These are phyloP conservation scores for Hypholoma fasciculare DNA, from an alignment of 768 basidiomycete species.

Conservation along the genomic window DNA sequence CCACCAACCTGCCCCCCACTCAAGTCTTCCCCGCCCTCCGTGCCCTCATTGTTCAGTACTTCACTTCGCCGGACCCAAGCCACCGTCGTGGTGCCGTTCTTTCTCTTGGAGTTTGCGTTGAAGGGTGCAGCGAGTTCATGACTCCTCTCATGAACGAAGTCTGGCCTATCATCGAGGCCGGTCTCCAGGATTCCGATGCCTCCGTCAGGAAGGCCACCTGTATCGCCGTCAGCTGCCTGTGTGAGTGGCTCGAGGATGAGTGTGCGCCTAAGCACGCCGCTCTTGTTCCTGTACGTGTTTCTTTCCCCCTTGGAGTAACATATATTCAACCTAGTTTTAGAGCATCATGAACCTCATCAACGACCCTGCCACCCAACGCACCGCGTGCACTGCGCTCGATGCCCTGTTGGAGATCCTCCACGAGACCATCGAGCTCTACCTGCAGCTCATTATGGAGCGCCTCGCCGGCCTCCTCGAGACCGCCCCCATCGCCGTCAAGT, in stretches of 20 bases:
- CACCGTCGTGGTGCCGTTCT: constrained; percentile 92
- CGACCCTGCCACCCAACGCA: constrained; percentile 82
- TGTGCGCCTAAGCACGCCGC: constrained; percentile 79
- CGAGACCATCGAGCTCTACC: constrained; percentile 88
- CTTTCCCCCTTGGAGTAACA: background rate
- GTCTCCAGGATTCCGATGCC: constrained; percentile 81
- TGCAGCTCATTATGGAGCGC: constrained; percentile 92
- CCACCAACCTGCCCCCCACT: constrained; percentile 88
- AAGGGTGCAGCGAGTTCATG: constrained; percentile 98
- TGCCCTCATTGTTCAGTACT: constrained; percentile 79
- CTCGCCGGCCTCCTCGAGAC: constrained; percentile 84
- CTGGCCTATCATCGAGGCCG: constrained; percentile 92
- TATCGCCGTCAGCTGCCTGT: constrained; percentile 91
- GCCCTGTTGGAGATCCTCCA: constrained; percentile 93
- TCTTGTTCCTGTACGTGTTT: constrained; percentile 75
- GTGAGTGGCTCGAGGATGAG: constrained; percentile 96
- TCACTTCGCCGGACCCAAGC: constrained; percentile 74
- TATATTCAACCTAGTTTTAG: constrained; percentile 33
- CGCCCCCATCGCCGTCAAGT: constrained; percentile 85
- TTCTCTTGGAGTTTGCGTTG: constrained; percentile 92
- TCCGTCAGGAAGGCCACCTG: constrained; percentile 95
- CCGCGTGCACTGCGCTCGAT: constrained; percentile 97
- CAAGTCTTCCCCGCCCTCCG: constrained; percentile 96
- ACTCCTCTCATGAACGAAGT: constrained; percentile 88
- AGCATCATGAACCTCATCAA: constrained; percentile 90